These are phyloP conservation scores for Sugiyamaella valdiviana DNA, from an alignment of 805 yeast genomes.

Conservation along the genomic window DNA sequence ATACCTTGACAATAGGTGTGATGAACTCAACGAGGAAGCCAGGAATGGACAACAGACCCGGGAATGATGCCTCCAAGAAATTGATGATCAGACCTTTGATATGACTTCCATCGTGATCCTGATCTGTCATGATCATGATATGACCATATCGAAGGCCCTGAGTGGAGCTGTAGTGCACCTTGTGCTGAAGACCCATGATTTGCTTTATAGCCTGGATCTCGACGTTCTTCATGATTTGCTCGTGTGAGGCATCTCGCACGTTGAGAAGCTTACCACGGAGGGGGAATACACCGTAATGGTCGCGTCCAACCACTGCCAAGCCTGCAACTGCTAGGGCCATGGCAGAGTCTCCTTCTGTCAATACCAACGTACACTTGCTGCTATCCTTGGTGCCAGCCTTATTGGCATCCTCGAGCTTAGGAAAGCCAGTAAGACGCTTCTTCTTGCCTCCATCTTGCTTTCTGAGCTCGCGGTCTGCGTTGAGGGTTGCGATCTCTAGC, in stretches of 20 bases:
- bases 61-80: conserved; percentile 88
- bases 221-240: conserved; percentile 84
- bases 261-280: conserved; percentile 90
- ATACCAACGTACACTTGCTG: conserved; percentile 80
- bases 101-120: conserved; percentile 98
- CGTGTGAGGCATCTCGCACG: conserved; percentile 95
- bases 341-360: conserved; percentile 98
- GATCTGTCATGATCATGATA: conserved; percentile 99
- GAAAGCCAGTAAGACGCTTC: conserved; percentile 78
- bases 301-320: conserved; percentile 89
- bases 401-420: conserved; percentile 91
- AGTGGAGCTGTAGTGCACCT: conserved; percentile 69
- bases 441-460: conserved; percentile 83
- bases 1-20: conserved; percentile 93
- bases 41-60: conserved; percentile 84
- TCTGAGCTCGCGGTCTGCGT: conserved; percentile 80
- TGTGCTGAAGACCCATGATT: conserved; percentile 92
- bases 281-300: conserved; percentile 91
- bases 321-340: conserved; percentile 88
- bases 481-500: conserved; percentile 74
- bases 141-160: conserved; percentile 86
- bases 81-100: conserved; percentile 93
- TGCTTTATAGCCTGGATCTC: conserved; percentile 94
- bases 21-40: conserved; percentile 91
- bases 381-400: conserved; percentile 94